Conservation (phyloP, 2,329 filamentous ascomycete genomes). For the Fusarium falciforme region DNA sequence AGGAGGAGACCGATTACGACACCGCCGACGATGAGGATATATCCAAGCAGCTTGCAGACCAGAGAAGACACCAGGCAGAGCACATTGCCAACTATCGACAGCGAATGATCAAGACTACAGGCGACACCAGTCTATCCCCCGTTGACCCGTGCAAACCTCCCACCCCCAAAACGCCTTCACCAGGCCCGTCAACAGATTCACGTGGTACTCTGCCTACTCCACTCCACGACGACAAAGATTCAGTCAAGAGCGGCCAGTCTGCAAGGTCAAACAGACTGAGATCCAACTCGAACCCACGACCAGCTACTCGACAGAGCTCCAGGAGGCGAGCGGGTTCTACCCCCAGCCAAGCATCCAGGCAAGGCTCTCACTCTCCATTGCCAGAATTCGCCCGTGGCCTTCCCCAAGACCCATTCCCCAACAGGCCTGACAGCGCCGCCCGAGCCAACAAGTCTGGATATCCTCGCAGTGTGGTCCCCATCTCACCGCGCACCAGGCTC, state of each 20-base stretch:
- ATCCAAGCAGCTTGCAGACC: neutral
- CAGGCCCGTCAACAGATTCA: neutral
- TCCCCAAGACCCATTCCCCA: conserved; percentile 6
- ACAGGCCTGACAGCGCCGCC: neutral
- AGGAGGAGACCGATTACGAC: neutral
- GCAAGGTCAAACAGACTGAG: neutral
- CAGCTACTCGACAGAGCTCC: neutral
- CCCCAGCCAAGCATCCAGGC: neutral
- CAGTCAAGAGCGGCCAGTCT: neutral
- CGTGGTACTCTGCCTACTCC: no score
- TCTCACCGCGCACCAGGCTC: neutral
- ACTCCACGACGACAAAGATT: neutral
- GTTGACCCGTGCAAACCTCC: neutral
- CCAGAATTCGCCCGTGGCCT: conserved; percentile 3
- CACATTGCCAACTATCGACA: conserved; percentile 2
- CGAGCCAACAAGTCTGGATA: neutral
- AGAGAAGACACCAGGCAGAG: neutral
- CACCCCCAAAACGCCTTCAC: neutral
- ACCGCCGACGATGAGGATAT: neutral
- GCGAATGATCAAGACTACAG: conserved; percentile 4
- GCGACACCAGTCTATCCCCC: neutral
- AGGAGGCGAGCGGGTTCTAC: neutral
- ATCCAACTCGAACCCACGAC: neutral
- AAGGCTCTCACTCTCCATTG: neutral
- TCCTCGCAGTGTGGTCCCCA: neutral